These are phyloP conservation scores for Alternaria viburni DNA, from an alignment of 2,329 filamentous ascomycete species.

Conservation along the genomic window DNA sequence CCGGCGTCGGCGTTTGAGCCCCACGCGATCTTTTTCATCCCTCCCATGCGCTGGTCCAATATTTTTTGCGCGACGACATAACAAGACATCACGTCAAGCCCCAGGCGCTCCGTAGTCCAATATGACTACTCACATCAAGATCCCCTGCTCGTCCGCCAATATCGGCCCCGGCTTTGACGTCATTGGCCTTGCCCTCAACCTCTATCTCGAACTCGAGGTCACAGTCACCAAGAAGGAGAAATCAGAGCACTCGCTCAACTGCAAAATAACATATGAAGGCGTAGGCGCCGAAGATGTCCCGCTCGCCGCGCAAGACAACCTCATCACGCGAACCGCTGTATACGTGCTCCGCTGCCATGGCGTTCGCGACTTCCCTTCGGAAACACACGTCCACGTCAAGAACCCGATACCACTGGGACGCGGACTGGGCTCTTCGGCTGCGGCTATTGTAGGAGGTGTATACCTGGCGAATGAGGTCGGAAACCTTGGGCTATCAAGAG, in stretches of 20 bases:
- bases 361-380: slow-evolving; percentile 77
- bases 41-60: slow-evolving; percentile 5
- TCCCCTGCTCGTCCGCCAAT: slow-evolving; percentile 95
- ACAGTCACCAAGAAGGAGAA: slow-evolving; percentile 66
- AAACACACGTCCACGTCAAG: slow-evolving; percentile 91
- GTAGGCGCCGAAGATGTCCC: slow-evolving; percentile 79
- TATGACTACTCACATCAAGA: slow-evolving; percentile 68
- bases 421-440: slow-evolving; percentile 92
- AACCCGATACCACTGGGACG: slow-evolving; percentile 94
- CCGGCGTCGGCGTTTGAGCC: slow-evolving; percentile 18
- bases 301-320: slow-evolving; percentile 83
- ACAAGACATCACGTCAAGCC: slow-evolving; percentile 10
- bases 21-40: slow-evolving; percentile 15
- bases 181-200: slow-evolving; percentile 90
- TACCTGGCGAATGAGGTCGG: slow-evolving; percentile 89
- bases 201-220: slow-evolving; percentile 90
- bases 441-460: slow-evolving; percentile 95
- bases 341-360: slow-evolving; percentile 94
- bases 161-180: slow-evolving; percentile 97
- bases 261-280: slow-evolving; percentile 89
- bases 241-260: slow-evolving; percentile 73
- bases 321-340: slow-evolving; percentile 91
- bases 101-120: slow-evolving; percentile 15
- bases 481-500: slow-evolving; percentile 75
- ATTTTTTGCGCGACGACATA: slow-evolving; percentile 12